A percentile compares a stretch with the other conserved stretches of the same genome.
phyloP scores from a whole-genome alignment of 2,329 filamentous ascomycete species.

The Geosmithia putterillii region DNA sequence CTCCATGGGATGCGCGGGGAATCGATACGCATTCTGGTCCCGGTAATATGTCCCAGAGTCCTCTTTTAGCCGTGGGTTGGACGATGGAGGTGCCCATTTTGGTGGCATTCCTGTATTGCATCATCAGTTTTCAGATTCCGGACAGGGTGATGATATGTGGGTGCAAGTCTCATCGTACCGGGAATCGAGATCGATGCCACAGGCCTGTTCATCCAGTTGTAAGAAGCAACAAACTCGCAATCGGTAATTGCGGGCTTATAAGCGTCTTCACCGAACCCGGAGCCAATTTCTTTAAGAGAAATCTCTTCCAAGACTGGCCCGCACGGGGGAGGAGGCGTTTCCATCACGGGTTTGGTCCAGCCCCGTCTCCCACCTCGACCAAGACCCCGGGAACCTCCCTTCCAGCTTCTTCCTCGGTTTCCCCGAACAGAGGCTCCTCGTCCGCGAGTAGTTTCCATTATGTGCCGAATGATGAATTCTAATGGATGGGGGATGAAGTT shows the following conservation, averaged over 20 bases:
- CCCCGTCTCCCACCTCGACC: background rate
- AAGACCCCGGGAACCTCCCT: background rate
- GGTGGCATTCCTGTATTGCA: constrained; percentile 32
- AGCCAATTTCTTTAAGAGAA: background rate
- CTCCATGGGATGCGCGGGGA: constrained; percentile 35
- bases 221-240: constrained; percentile 15
- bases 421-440: no score
- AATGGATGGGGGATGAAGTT: no score
- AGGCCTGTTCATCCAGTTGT: constrained; percentile 19
- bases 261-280: background rate
- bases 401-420: background rate
- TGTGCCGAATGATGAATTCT: no score
- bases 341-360: background rate
- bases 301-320: background rate
- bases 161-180: constrained; percentile 9
- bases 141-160: background rate
- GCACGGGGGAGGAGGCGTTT: background rate
- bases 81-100: constrained; percentile 30
- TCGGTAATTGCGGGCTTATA: background rate
- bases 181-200: constrained; percentile 17
- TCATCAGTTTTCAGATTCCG: constrained; percentile 1
- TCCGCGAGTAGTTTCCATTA: no score
- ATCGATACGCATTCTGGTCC: constrained; percentile 40
- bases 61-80: constrained; percentile 19
- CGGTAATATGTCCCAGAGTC: constrained; percentile 39